Evolutionary conservation across 768 basidiomycete species (phyloP), one percentile per base, ranked within the genome.

Genomic region (Lyophyllum decastes): DNA sequence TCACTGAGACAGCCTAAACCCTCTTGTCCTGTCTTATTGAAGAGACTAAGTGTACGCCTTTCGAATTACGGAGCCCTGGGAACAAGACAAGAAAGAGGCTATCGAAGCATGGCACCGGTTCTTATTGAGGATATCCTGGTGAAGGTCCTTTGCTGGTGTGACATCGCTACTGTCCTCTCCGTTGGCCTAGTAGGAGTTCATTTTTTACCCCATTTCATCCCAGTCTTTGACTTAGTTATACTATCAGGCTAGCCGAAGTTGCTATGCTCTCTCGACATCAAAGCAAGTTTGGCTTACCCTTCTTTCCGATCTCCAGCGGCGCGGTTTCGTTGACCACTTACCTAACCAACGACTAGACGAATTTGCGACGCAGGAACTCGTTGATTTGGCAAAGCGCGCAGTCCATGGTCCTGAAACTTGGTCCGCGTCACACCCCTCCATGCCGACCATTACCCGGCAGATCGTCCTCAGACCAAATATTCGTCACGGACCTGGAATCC

Each of bases 241-340:
- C 44, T 10, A 14, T 7, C 45, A 55, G 54, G 51, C 34, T 10
- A 43, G 45, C 43, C 57, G 48, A 26, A 33, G 17, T 3, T 22
- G 64, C 63, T 60, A 74, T 21, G 68, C 73, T 76, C 81, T 82
- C 35, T 80, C 81, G 27, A 78, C 78, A 53, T 82, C 80, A 35
- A 73, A 73, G 10, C 43, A 55, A 12, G 54, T 55, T 14, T 60
- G 53, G 59, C 53, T 60, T 17, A 8, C 33, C 22, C 34, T 52
- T 21, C 1, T 38, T 16, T 50, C 33, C 1, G 48, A 60, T 46
- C 41, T 60, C 14, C 25, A 47, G 3, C 34, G 22, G 30, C 59
- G 54, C 5, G 54, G 59, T 6, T 55, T 51, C 24, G 24, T 60
- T 9, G 59, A 60, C 30, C 22, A 55, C 19, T n/a, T n/a, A 0